These are phyloP conservation scores for Nakaseomyces bracarensis DNA, from an alignment of 1,139 yeast genomes.

Conservation along the genomic window DNA sequence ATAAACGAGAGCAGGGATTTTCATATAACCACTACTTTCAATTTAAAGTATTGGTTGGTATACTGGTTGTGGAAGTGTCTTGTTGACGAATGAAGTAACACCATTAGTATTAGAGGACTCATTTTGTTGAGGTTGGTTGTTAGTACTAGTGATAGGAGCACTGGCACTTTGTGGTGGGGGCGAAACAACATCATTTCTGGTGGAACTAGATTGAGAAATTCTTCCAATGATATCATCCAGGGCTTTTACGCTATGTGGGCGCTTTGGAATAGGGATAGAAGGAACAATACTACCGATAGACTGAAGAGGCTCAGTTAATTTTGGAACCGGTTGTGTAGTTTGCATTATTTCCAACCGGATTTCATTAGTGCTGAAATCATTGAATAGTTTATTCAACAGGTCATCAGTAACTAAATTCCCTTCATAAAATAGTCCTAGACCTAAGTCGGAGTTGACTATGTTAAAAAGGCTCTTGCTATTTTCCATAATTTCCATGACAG, in stretches of 20 bases:
- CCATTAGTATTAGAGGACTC: constrained; percentile 6
- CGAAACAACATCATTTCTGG: constrained; percentile 4
- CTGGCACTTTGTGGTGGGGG: constrained; percentile 10
- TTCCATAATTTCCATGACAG: constrained; percentile 27
- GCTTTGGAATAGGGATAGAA: constrained; percentile 5
- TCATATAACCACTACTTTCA: no score
- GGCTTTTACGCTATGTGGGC: constrained; percentile 13
- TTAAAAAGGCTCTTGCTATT: constrained; percentile 27
- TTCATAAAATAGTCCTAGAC: constrained; percentile 22
- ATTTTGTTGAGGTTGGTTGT: constrained; percentile 1
- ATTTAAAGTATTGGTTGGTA: constrained; percentile 24
- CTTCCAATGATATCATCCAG: constrained; percentile 24
- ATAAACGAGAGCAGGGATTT: neutral
- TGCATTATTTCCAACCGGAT: constrained; percentile 22
- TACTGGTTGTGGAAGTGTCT: constrained; percentile 28
- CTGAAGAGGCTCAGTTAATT: neutral
- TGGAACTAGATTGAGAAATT: constrained; percentile 15
- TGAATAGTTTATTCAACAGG: constrained; percentile 25
- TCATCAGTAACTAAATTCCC: constrained; percentile 21
- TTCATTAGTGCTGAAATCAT: constrained; percentile 22
- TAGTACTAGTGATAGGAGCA: constrained; percentile 8
- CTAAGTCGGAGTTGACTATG: constrained; percentile 15
- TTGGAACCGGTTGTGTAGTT: constrained; percentile 2
- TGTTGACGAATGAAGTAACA: constrained; percentile 12
- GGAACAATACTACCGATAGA: constrained; percentile 3